Conservation (phyloP, 2,329 filamentous ascomycete species). For the Curvularia spicifera region DNA sequence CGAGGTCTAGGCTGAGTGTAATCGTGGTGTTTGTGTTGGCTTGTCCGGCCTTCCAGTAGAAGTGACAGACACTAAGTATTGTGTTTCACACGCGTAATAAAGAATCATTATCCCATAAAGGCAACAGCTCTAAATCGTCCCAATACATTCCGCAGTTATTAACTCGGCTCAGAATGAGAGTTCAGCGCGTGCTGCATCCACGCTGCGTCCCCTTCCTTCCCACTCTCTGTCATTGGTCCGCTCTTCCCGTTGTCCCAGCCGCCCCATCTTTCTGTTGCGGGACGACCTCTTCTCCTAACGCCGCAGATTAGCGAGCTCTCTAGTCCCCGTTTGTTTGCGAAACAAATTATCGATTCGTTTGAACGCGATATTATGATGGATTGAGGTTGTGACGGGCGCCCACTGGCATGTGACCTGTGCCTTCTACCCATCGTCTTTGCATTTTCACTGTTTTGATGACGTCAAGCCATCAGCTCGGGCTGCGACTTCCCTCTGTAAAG, state of each 20-base stretch:
- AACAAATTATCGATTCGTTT: neutral
- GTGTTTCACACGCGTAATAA: neutral
- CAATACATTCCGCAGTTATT: neutral
- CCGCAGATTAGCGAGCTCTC: neutral
- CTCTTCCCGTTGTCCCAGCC: neutral
- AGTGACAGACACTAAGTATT: constrained; percentile 4
- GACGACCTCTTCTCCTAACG: no score
- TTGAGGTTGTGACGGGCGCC: neutral
- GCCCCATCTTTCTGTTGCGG: neutral
- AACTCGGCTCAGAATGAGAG: neutral
- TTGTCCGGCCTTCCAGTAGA: constrained; percentile 22
- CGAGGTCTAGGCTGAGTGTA: neutral
- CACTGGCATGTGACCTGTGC: neutral
- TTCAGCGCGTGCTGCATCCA: neutral
- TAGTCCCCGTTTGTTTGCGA: neutral
- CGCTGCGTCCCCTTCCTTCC: no score
- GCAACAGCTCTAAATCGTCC: neutral
- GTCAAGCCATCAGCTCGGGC: neutral
- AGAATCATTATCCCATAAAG: neutral
- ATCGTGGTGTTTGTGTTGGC: neutral
- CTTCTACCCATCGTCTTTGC: neutral
- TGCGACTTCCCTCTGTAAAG: neutral
- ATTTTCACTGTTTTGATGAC: neutral
- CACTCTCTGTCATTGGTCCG: neutral
- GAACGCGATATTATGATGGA: neutral